phyloP scores from a whole-genome alignment of 1,139 yeast genomes.

The Zygoascus meyerae region DNA sequence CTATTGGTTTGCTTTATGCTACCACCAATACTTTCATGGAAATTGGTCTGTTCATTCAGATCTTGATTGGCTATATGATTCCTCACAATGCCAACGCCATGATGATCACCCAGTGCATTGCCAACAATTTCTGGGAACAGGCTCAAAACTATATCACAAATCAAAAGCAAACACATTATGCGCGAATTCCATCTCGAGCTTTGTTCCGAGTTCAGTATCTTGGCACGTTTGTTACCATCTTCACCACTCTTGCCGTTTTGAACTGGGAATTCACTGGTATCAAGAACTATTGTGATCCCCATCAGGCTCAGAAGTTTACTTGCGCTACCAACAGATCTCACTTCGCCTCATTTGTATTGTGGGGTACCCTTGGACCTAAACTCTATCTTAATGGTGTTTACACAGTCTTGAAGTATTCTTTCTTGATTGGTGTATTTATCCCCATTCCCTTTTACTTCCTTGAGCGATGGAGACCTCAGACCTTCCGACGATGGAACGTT shows the following conservation, averaged over 20 bases:
- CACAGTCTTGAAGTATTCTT: slow-evolving; percentile 44
- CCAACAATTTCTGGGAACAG: slow-evolving; percentile 59
- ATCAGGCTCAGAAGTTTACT: slow-evolving; percentile 33
- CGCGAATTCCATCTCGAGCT: slow-evolving; percentile 54
- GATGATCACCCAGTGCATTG: slow-evolving; percentile 51
- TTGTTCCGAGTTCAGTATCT: slow-evolving; percentile 52
- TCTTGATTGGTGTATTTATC: slow-evolving; percentile 48
- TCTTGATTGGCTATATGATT: slow-evolving; percentile 55
- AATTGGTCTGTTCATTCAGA: slow-evolving; percentile 48
- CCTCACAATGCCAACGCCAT: slow-evolving; percentile 60
- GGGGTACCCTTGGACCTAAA: slow-evolving; percentile 61
- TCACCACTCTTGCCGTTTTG: slow-evolving; percentile 48
- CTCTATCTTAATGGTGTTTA: slow-evolving; percentile 45
- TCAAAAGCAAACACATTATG: slow-evolving; percentile 53
- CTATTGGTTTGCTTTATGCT: slow-evolving; percentile 45
- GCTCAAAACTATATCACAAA: slow-evolving; percentile 44
- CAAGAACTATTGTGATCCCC: slow-evolving; percentile 42
- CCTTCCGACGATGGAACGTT: slow-evolving; percentile 39
- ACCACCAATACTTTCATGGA: slow-evolving; percentile 50
- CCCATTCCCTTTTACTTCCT: slow-evolving; percentile 40
- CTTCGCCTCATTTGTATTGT: slow-evolving; percentile 40
- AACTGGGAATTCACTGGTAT: slow-evolving; percentile 47
- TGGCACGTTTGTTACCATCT: slow-evolving; percentile 33
- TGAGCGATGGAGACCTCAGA: slow-evolving; percentile 32
- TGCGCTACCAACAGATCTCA: slow-evolving; percentile 37